phyloP scores from a whole-genome alignment of 345 rosid species.

The Lepidium sativum region DNA sequence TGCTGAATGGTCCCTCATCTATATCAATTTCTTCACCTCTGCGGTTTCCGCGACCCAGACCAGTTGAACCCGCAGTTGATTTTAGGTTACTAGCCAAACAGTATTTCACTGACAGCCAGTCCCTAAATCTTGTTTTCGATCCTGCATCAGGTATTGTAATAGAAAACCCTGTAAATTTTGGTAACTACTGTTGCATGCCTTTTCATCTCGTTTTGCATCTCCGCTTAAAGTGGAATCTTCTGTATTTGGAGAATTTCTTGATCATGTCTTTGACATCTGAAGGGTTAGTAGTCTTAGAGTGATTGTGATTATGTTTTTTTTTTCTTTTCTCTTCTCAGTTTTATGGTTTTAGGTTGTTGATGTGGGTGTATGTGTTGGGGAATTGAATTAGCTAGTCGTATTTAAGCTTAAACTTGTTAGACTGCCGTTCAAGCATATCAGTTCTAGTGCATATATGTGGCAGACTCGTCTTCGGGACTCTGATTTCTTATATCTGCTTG shows the following conservation, averaged over 20 bases:
- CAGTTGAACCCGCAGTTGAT: constrained; percentile 62
- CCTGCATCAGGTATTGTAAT: constrained; percentile 56
- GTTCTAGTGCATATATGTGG: neutral
- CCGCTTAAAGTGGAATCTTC: neutral
- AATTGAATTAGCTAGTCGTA: neutral
- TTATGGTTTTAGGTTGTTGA: neutral
- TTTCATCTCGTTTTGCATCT: neutral
- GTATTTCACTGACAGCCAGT: constrained; percentile 69
- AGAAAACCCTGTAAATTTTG: neutral
- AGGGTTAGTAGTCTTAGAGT: neutral
- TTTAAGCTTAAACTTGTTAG: neutral
- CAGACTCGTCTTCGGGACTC: neutral
- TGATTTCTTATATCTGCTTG: constrained; percentile 11
- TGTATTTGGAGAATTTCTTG: neutral
- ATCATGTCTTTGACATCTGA: neutral
- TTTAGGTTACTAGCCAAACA: constrained; percentile 84
- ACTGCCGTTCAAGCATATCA: neutral
- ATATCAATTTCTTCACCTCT: constrained; percentile 88
- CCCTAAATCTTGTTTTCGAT: constrained; percentile 75
- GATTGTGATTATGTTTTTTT: neutral
- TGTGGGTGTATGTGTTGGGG: neutral
- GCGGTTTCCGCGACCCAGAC: constrained; percentile 78
- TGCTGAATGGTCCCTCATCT: constrained; percentile 93
- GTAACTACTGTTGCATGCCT: neutral
- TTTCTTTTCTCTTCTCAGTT: neutral